phyloP scores from a whole-genome alignment of 163 green algal species.

The Scenedesmus sp. region DNA sequence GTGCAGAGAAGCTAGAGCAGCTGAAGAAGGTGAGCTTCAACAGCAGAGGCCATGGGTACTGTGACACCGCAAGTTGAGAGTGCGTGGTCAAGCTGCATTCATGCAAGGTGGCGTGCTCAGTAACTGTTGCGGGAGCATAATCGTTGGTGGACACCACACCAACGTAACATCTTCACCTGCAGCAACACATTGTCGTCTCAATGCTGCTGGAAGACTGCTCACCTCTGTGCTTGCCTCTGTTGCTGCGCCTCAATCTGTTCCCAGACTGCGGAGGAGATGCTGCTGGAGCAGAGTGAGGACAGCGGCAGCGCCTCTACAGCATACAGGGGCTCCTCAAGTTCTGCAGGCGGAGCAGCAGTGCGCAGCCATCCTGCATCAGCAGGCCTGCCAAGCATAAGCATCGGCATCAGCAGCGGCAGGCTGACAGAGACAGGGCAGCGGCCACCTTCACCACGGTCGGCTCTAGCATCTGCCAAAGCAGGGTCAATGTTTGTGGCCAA shows the following conservation, averaged over 20 bases:
- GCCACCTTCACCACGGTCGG: constrained; percentile 40
- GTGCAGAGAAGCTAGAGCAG: constrained; percentile 25
- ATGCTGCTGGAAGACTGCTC: not conserved
- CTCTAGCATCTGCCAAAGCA: constrained; percentile 19
- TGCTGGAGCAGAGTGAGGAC: not conserved
- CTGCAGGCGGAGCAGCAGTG: constrained; percentile 3
- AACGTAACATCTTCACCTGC: no score
- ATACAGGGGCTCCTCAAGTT: not conserved
- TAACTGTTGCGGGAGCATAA: not conserved
- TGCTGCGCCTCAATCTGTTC: not conserved
- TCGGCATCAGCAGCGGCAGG: not conserved
- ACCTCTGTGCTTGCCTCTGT: not conserved
- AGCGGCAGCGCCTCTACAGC: not conserved
- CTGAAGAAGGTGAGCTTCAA: constrained; percentile 38
- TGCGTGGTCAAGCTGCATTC: not conserved
- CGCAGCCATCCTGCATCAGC: not conserved
- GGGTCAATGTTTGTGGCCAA: constrained; percentile 40
- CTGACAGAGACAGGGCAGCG: not conserved
- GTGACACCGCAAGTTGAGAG: not conserved
- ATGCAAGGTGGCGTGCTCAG: not conserved
- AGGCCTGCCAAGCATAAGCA: not conserved
- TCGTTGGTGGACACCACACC: no score
- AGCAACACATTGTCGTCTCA: not conserved
- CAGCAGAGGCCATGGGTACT: not conserved
- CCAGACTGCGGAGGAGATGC: not conserved